Conservation (phyloP, 2,329 filamentous ascomycete genomes). For the Fusarium coicis region DNA sequence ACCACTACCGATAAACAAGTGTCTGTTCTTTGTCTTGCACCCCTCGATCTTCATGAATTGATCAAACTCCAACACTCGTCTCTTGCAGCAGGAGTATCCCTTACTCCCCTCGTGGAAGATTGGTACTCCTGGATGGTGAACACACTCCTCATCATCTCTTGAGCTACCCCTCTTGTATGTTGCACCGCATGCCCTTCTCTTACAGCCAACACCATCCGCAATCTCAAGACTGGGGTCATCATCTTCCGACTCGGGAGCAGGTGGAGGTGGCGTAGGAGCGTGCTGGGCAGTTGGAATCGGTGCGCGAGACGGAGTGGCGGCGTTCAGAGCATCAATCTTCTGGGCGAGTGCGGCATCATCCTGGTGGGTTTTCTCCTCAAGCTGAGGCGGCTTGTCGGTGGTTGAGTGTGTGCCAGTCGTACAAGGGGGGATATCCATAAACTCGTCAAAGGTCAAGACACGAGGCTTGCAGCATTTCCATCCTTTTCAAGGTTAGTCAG, state of each 20-base stretch:
- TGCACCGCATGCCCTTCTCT: constrained; percentile 78
- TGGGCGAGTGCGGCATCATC: constrained; percentile 55
- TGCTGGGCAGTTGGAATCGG: constrained; percentile 57
- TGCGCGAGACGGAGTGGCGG: constrained; percentile 55
- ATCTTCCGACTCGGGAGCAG: constrained; percentile 82
- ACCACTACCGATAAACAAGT: constrained; percentile 86
- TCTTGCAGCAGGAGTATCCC: constrained; percentile 97
- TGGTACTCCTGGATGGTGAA: constrained; percentile 88
- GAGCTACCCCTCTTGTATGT: constrained; percentile 70
- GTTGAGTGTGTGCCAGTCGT: constrained; percentile 93
- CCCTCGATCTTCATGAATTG: constrained; percentile 97
- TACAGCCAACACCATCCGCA: constrained; percentile 78
- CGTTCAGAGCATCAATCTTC: constrained; percentile 65
- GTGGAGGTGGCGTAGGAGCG: constrained; percentile 64
- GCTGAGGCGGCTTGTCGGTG: constrained; percentile 74
- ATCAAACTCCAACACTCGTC: constrained; percentile 94
- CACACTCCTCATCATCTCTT: constrained; percentile 79
- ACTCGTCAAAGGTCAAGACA: constrained; percentile 97
- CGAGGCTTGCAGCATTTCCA: constrained; percentile 99
- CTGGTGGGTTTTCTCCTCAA: constrained; percentile 66
- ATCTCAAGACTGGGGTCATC: constrained; percentile 83
- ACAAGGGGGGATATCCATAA: constrained; percentile 91
- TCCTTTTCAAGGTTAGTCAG: constrained; percentile 63
- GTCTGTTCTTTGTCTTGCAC: constrained; percentile 82
- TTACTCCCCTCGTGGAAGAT: constrained; percentile 99